Evolutionary conservation across 2,329 filamentous ascomycete genomes (phyloP), one percentile per base, ranked within the genome.

Genomic region (Alternaria sp.): DNA sequence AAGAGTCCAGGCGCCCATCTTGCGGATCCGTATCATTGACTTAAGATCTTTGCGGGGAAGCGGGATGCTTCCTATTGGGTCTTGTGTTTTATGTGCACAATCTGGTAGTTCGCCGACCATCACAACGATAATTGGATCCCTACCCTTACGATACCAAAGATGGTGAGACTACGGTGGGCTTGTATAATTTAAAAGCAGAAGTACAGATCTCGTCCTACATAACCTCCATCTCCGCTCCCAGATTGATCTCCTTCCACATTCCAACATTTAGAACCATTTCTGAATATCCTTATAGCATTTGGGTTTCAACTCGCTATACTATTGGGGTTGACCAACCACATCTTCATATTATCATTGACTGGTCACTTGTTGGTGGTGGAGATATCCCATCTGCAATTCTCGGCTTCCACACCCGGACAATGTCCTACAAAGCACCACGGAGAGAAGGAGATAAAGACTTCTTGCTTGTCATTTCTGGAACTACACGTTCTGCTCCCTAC

Each of bases 381-480:
- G 26, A 21, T 8, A 40, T 9, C 9, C 8, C 11, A 23, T 9
- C 41, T 24, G 10, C 24, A 48, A 14, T 21, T 23, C 14, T 2
- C n/a, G 8, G 36, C 23, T 3, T 9, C 11, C 24, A 40, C 5
- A 39, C 24, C 14, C 26, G 29, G 13, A 28, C 9, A 11, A 65
- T 65, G 68, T 68, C 67, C 28, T 63, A 57, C 21, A 28, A 34
- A 11, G 59, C 46, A 34, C 49, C 40, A 7, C 62, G 53, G 54
- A 66, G 68, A 60, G 65, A 67, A 24, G 63, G 54, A 14, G 62
- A 67, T 17, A 71, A 69, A 5, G 67, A 76, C 31, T 77, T 70
- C 31, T 37, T 77, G 46, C 60, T 77, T 21, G 70, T 75, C 7
- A 68, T 68, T 17, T 72, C 68, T 48, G 74, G 72, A 5, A 56